Percentiles rank a stretch among this genome's conserved stretches.
Conservation (phyloP, 2,329 filamentous ascomycete genomes). For the Dothideomycetidae sp. region DNA sequence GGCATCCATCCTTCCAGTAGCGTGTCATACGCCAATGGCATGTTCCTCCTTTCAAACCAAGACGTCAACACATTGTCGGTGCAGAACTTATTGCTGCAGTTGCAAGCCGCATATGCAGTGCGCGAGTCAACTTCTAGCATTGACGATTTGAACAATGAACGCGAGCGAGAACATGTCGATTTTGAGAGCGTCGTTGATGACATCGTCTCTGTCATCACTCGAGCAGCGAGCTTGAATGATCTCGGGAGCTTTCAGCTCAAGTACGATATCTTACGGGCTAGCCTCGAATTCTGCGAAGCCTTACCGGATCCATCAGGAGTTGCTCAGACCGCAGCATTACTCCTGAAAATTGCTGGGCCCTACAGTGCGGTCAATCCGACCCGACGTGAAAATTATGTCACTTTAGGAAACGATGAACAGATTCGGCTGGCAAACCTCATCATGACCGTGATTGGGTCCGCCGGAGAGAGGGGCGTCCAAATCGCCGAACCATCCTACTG, state of each 20-base stretch:
- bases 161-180: neutral
- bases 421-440: conserved; percentile 73
- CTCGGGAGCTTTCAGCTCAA: conserved; percentile 74
- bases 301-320: conserved; percentile 83
- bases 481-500: conserved; percentile 74
- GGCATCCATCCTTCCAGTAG: conserved; percentile 90
- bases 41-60: neutral
- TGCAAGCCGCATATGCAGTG: conserved; percentile 11
- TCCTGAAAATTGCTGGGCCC: conserved; percentile 69
- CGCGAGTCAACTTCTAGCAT: conserved; percentile 1
- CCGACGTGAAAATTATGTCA: conserved; percentile 38
- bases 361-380: conserved; percentile 17
- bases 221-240: conserved; percentile 13
- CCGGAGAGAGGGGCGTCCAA: conserved; percentile 56
- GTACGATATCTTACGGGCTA: conserved; percentile 73
- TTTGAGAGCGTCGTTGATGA: conserved; percentile 4
- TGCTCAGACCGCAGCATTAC: conserved; percentile 70
- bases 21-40: conserved; percentile 51
- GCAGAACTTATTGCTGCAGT: conserved; percentile 6
- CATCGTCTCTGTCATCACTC: neutral
- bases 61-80: conserved; percentile 1
- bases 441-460: conserved; percentile 65
- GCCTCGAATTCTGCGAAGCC: conserved; percentile 86
- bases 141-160: neutral
- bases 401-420: conserved; percentile 70